These are phyloP conservation scores for Grammothele lineata DNA, from an alignment of 768 basidiomycete genomes.

Conservation along the genomic window DNA sequence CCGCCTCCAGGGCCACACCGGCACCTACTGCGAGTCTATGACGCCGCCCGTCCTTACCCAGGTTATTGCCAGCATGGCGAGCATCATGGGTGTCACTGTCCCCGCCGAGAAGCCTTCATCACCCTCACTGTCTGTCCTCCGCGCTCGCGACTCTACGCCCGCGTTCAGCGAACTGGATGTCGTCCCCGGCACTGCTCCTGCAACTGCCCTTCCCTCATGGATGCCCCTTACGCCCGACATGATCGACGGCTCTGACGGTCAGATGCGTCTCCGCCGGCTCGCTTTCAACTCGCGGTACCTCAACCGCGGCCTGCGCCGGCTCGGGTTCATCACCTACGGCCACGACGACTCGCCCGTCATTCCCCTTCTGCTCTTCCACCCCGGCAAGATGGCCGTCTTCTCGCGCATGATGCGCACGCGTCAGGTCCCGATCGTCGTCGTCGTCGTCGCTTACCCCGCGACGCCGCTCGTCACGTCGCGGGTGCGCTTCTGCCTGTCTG, in stretches of 20 bases:
- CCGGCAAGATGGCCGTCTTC: conserved; percentile 92
- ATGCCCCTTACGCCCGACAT: conserved; percentile 67
- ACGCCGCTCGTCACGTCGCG: conserved; percentile 86
- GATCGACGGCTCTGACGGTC: conserved; percentile 81
- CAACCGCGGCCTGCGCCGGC: conserved; percentile 75
- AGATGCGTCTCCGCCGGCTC: conserved; percentile 74
- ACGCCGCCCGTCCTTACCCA: conserved; percentile 89
- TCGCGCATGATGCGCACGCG: conserved; percentile 80
- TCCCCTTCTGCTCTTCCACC: conserved; percentile 87
- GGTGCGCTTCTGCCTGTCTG: conserved; percentile 91
- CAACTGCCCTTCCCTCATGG: conserved; percentile 70
- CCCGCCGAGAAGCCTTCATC: conserved; percentile 29
- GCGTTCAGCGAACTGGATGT: conserved; percentile 45
- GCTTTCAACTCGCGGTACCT: conserved; percentile 97
- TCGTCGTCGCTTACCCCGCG: conserved; percentile 88
- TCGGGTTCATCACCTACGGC: conserved; percentile 97
- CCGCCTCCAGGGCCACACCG: conserved; percentile 76
- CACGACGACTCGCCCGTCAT: conserved; percentile 90
- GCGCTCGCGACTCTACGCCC: conserved; percentile 21
- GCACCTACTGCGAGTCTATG: conserved; percentile 87
- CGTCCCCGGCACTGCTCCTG: conserved; percentile 69
- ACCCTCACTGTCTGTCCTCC: conserved; percentile 30
- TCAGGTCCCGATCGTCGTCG: conserved; percentile 77
- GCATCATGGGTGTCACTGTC: conserved; percentile 84
- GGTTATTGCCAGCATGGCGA: conserved; percentile 87